Evolutionary conservation across 139 green algal genomes (phyloP).

Genomic region (Zygnema circumcarinatum): DNA sequence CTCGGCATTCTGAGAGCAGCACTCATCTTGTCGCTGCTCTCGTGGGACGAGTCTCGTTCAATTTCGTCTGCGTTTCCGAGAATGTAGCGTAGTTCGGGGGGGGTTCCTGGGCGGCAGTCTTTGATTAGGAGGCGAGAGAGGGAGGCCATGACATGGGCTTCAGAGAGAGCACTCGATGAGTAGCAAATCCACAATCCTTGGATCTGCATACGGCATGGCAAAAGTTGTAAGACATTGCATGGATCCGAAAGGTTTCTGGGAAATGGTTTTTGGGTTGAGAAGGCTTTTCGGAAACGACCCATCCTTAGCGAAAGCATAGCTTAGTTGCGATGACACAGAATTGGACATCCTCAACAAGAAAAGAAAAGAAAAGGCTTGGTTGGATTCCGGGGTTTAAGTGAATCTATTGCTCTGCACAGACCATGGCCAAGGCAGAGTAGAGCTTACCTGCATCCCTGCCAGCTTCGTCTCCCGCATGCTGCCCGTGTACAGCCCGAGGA

Average conservation of each 20-base stretch:
- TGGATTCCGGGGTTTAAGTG: no score
- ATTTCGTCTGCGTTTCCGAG: slow-evolving; percentile 22
- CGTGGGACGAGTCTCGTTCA: background rate
- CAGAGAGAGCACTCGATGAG: background rate
- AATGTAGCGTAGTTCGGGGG: slow-evolving; percentile 44
- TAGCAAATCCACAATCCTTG: slow-evolving; percentile 51
- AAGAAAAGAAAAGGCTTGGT: no score
- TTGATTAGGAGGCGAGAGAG: slow-evolving; percentile 28
- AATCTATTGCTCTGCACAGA: no score
- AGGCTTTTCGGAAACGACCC: no score
- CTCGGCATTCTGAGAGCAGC: no score
- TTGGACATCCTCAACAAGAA: no score
- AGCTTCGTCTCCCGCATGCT: slow-evolving; percentile 6
- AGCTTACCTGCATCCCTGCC: slow-evolving; percentile 22
- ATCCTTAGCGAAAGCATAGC: no score
- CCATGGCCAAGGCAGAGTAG: no score
- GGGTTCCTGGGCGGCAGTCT: slow-evolving; percentile 34
- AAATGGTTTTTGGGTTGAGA: no score
- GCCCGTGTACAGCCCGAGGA: slow-evolving; percentile 10
- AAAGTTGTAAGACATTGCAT: no score
- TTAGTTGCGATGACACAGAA: no score
- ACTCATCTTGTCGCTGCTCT: background rate
- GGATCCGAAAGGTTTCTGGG: no score
- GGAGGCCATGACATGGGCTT: slow-evolving; percentile 32
- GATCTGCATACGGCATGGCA: slow-evolving; percentile 39